These are phyloP conservation scores for Annulohypoxylon bovei DNA, from an alignment of 495 filamentous ascomycete species.

Conservation along the genomic window DNA sequence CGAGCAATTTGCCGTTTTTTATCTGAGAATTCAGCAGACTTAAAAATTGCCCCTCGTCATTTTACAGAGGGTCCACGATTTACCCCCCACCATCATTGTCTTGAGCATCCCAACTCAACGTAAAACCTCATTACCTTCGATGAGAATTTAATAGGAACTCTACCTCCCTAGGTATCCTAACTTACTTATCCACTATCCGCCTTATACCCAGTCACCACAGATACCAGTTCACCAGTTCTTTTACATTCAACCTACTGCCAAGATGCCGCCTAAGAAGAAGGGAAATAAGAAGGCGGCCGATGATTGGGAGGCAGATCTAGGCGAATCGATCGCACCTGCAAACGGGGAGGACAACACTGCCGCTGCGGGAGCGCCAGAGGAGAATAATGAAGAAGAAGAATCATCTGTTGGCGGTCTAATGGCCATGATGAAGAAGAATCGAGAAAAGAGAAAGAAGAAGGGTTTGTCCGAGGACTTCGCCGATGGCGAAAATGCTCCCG, in stretches of 20 bases:
- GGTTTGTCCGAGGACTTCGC: constrained; percentile 79
- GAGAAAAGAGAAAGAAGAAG: constrained; percentile 93
- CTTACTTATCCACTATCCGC: not conserved
- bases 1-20: constrained; percentile 10
- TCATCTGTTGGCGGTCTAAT: constrained; percentile 75
- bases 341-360: constrained; percentile 54
- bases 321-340: constrained; percentile 71
- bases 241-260: constrained; percentile 20
- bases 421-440: constrained; percentile 87
- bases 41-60: constrained; percentile 24
- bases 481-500: constrained; percentile 72
- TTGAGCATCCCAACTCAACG: not conserved
- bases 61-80: constrained; percentile 19
- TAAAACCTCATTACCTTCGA: not conserved
- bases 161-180: not conserved
- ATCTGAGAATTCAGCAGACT: not conserved
- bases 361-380: constrained; percentile 53
- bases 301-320: constrained; percentile 97
- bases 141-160: not conserved
- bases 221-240: not conserved
- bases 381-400: constrained; percentile 62
- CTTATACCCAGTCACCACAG: not conserved
- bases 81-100: constrained; percentile 1
- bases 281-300: constrained; percentile 86
- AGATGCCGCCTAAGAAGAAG: constrained; percentile 95